Percentiles rank a stretch among this genome's conserved stretches.
These are phyloP conservation scores for Cladosporium phlei DNA, from an alignment of 2,329 filamentous ascomycete genomes.

Conservation along the genomic window DNA sequence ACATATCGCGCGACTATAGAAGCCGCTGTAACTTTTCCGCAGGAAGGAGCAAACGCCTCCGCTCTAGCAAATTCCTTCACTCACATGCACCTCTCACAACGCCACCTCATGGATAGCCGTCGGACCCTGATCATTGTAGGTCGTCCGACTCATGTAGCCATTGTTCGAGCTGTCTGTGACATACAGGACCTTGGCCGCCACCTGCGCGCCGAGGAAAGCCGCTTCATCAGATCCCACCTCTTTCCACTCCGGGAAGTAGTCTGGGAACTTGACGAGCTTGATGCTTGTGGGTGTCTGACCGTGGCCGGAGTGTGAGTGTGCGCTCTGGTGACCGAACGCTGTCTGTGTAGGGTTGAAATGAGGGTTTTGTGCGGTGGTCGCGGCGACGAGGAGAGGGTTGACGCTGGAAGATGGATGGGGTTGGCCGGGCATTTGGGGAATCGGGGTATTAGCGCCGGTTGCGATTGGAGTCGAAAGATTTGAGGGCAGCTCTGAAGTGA, in stretches of 20 bases:
- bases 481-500: constrained; percentile 92
- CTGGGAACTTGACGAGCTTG: constrained; percentile 70
- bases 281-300: constrained; percentile 78
- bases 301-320: constrained; percentile 51
- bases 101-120: constrained; percentile 56
- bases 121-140: constrained; percentile 65
- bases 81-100: constrained; percentile 12
- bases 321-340: constrained; percentile 18
- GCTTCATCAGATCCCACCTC: constrained; percentile 71
- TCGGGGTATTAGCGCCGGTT: constrained; percentile 87
- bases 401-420: constrained; percentile 51
- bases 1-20: no score
- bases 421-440: constrained; percentile 44
- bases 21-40: no score
- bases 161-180: constrained; percentile 61
- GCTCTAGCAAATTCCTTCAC: no score
- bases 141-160: constrained; percentile 63
- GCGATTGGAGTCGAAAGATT: constrained; percentile 86
- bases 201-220: constrained; percentile 80
- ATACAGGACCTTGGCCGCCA: constrained; percentile 73
- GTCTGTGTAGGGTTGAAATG: constrained; percentile 39
- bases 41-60: no score
- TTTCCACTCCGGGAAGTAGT: constrained; percentile 89
- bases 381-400: constrained; percentile 87
- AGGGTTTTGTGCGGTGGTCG: constrained; percentile 66